Conservation (phyloP, 148 eudicot genomes). For the Camellia sinensis region DNA sequence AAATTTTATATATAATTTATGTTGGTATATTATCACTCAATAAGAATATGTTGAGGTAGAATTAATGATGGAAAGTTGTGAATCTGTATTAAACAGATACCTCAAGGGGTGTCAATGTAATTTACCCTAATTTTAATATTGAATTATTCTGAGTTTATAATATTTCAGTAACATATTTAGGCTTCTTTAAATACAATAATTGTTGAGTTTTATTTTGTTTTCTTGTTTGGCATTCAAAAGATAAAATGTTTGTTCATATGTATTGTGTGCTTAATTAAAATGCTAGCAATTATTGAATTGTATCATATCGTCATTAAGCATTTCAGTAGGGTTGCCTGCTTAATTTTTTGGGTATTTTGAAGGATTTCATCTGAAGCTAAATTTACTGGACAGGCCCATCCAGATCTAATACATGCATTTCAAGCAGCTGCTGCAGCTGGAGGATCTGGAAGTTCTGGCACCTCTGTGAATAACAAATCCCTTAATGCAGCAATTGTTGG, state of each 20-base stretch:
- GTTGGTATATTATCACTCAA: too few relatives aligned
- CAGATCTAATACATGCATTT: constrained; percentile 52
- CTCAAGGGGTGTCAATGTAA: too few relatives aligned
- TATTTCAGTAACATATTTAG: too few relatives aligned
- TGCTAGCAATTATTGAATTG: not conserved
- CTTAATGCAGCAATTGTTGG: constrained; percentile 38
- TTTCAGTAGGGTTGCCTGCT: not conserved
- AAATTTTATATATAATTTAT: too few relatives aligned
- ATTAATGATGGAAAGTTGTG: too few relatives aligned
- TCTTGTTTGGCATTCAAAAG: not conserved
- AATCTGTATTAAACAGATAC: too few relatives aligned
- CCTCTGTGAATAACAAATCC: constrained; percentile 31
- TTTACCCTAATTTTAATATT: not conserved
- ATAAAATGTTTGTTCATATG: not conserved
- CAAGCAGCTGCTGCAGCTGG: constrained; percentile 63
- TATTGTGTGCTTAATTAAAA: not conserved
- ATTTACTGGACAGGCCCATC: constrained; percentile 37
- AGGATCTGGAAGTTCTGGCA: constrained; percentile 39
- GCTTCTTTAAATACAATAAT: not conserved
- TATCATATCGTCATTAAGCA: not conserved
- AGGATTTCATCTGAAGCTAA: not conserved
- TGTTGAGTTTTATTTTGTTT: not conserved
- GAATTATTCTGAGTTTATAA: not conserved
- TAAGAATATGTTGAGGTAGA: too few relatives aligned
- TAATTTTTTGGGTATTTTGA: not conserved